These are phyloP conservation scores for Apium graveolens DNA, from an alignment of 129 eudicot species.

Conservation along the genomic window DNA sequence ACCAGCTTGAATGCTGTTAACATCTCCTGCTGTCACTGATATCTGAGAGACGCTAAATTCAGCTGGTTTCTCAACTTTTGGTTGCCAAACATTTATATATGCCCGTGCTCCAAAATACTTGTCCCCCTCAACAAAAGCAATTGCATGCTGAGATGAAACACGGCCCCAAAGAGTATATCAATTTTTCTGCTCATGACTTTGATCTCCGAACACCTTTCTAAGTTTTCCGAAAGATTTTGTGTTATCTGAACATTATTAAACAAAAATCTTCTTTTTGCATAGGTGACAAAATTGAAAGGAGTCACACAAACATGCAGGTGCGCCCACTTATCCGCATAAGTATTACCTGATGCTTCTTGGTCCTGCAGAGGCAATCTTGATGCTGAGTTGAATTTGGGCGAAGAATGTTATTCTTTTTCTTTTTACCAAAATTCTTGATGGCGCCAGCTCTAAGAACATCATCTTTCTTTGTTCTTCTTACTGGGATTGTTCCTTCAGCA, in stretches of 20 bases:
- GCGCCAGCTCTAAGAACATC: too few species aligned
- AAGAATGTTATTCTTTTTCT: slow-evolving; percentile 33
- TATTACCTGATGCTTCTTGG: slow-evolving; percentile 19
- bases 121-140: slow-evolving; percentile 62
- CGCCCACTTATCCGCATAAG: too few species aligned
- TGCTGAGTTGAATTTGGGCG: slow-evolving; percentile 52
- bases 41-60: slow-evolving; percentile 83
- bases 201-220: slow-evolving; percentile 20
- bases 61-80: slow-evolving; percentile 60
- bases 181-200: background rate
- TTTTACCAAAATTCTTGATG: slow-evolving; percentile 41
- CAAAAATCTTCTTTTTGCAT: background rate
- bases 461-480: too few species aligned
- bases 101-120: slow-evolving; percentile 78
- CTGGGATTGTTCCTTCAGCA: too few species aligned
- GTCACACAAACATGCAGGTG: too few species aligned
- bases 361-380: slow-evolving; percentile 25
- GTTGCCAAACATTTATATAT: slow-evolving; percentile 83
- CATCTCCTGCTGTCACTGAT: slow-evolving; percentile 44
- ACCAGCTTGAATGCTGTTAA: slow-evolving; percentile 89
- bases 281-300: background rate
- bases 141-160: slow-evolving; percentile 56
- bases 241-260: background rate
- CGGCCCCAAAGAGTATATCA: background rate
- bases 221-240: slow-evolving; percentile 1